These are phyloP conservation scores for Kalmanozyma brasiliensis DNA, from an alignment of 1,284 basidiomycete genomes.

Conservation along the genomic window DNA sequence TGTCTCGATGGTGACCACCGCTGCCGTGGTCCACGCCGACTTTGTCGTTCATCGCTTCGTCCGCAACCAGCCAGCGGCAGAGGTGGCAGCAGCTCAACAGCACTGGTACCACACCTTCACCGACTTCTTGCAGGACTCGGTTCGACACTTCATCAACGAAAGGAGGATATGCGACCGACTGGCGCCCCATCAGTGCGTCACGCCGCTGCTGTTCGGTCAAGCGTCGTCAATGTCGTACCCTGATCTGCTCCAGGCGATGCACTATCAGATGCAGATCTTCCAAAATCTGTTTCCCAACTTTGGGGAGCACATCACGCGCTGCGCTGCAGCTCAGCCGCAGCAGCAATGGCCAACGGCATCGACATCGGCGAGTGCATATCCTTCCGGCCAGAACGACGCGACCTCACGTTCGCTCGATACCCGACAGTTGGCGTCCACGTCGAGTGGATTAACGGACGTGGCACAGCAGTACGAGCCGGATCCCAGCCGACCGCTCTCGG, in stretches of 20 bases:
- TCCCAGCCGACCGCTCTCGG: background rate
- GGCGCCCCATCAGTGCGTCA: conserved; percentile 20
- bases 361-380: too few species aligned
- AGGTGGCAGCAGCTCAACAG: conserved; percentile 3
- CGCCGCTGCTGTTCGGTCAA: conserved; percentile 27
- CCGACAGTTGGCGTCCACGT: too few species aligned
- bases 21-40: conserved; percentile 25
- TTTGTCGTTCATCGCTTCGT: conserved; percentile 16
- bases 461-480: too few species aligned
- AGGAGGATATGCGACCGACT: conserved; percentile 35
- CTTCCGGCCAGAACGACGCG: too few species aligned
- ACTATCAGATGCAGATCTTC: conserved; percentile 34
- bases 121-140: conserved; percentile 20
- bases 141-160: conserved; percentile 23
- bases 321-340: conserved; percentile 17
- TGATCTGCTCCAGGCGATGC: conserved; percentile 14
- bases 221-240: conserved; percentile 19
- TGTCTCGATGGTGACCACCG: conserved; percentile 24
- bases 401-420: too few species aligned
- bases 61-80: conserved; percentile 5
- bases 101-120: conserved; percentile 34
- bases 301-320: conserved; percentile 25
- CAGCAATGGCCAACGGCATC: background rate
- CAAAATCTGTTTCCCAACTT: conserved; percentile 43
- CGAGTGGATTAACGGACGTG: too few species aligned